phyloP scores from a whole-genome alignment of 371 early-diverging fungal species.

The Dinochytrium kinnereticum region DNA sequence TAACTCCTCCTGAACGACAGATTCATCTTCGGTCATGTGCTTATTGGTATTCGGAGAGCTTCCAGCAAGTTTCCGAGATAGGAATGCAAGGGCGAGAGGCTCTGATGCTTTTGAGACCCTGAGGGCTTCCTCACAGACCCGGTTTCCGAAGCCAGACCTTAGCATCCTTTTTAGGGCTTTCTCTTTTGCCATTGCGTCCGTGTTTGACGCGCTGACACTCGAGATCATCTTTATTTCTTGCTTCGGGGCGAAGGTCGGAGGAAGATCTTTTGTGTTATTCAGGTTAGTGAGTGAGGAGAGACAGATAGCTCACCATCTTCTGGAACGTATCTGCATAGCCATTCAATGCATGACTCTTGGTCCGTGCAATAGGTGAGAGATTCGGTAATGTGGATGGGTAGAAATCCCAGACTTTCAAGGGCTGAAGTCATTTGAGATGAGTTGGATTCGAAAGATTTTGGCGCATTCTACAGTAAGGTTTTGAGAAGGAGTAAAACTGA shows the following conservation, averaged over 20 bases:
- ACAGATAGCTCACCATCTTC: slow-evolving; percentile 64
- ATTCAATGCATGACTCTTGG: slow-evolving; percentile 70
- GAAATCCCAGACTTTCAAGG: slow-evolving; percentile 74
- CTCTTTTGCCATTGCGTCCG: slow-evolving; percentile 62
- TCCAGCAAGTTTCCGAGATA: slow-evolving; percentile 22
- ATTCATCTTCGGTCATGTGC: neutral
- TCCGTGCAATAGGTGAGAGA: slow-evolving; percentile 67
- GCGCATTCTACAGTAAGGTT: no score
- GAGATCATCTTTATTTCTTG: slow-evolving; percentile 57
- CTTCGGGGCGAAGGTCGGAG: slow-evolving; percentile 63
- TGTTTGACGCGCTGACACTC: slow-evolving; percentile 55
- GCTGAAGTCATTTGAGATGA: slow-evolving; percentile 32
- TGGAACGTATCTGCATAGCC: slow-evolving; percentile 91
- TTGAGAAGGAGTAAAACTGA: no score
- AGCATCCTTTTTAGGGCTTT: slow-evolving; percentile 69
- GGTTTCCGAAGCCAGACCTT: slow-evolving; percentile 63
- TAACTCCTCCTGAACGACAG: slow-evolving; percentile 45
- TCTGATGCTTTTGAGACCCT: slow-evolving; percentile 56
- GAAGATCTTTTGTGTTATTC: slow-evolving; percentile 62
- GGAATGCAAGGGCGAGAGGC: slow-evolving; percentile 58
- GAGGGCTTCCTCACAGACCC: slow-evolving; percentile 58
- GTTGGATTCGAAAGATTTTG: no score
- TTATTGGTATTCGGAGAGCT: slow-evolving; percentile 47
- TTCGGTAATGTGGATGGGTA: slow-evolving; percentile 72
- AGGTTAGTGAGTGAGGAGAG: no score